phyloP scores from a whole-genome alignment of 2,329 filamentous ascomycete genomes.

The Cadophora sp. region DNA sequence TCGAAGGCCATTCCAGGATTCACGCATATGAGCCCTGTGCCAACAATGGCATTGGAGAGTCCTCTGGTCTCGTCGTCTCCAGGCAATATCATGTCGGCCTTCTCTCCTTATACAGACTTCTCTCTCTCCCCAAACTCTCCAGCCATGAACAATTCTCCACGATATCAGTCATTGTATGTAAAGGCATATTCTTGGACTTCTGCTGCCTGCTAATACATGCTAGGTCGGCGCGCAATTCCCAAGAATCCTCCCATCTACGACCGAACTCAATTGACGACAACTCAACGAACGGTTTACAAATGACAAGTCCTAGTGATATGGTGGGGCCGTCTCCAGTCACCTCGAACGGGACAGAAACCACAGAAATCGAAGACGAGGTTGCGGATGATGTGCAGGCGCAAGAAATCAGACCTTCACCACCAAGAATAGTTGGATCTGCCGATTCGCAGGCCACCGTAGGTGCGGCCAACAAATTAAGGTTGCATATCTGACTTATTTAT shows the following conservation, averaged over 20 bases:
- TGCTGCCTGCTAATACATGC: constrained; percentile 17
- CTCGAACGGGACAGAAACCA: constrained; percentile 82
- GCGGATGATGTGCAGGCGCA: constrained; percentile 62
- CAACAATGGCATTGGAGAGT: constrained; percentile 64
- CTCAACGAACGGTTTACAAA: constrained; percentile 45
- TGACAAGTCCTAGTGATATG: constrained; percentile 70
- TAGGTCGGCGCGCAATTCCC: constrained; percentile 53
- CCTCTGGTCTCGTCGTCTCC: constrained; percentile 65
- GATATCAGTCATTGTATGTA: constrained; percentile 60
- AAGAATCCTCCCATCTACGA: constrained; percentile 57
- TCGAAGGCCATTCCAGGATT: constrained; percentile 28
- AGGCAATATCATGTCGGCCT: constrained; percentile 60
- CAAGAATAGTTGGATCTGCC: constrained; percentile 41
- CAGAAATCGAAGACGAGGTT: constrained; percentile 82
- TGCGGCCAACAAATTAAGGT: constrained; percentile 23
- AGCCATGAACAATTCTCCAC: constrained; percentile 50
- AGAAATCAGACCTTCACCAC: constrained; percentile 43
- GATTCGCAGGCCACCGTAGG: constrained; percentile 38
- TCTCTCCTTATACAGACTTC: constrained; percentile 61
- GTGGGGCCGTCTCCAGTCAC: constrained; percentile 86
- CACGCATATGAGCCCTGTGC: constrained; percentile 32
- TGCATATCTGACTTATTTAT: constrained; percentile 29
- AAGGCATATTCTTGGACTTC: constrained; percentile 4
- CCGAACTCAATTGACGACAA: constrained; percentile 53
- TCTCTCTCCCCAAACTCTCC: constrained; percentile 60